Base-by-base conservation (phyloP, 164 flowering plant genomes). In the Vitis amurensis region DNA sequence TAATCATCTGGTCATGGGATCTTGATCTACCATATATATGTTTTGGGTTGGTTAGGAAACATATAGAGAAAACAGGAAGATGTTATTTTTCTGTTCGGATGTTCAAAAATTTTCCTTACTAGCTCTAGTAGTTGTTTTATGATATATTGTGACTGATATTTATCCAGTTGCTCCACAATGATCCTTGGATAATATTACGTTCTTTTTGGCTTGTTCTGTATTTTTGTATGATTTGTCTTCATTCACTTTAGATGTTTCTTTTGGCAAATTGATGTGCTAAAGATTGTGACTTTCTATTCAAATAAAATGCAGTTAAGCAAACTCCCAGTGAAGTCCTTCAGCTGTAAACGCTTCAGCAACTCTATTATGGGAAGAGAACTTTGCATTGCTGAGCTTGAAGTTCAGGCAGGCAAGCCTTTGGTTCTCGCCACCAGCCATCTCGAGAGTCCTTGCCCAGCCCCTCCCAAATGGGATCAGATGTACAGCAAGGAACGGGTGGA, bases 391-490 rank as follows among this genome's bases (percentile, higher is more conserved):
- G 91, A 92, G 64, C 67, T 89, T 61, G 86, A 88, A 68, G 79
- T 77, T 61, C 68, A 52, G n/a, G 64, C 57, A 15, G 78, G 74
- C 55, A 84, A 75, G 67, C 19, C 79, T 17, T 70, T 96, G 68
- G 78, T 86, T 67, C 75, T 92, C 72, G 97, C 98, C 50, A 96
- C 99, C 3, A 89, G 89, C 81, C 99, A 95, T 79, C 97, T 95
- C 50, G 99, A 95, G 83, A 95, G 99, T 69, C 99, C 99, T 8
- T 87, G 91, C 72, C 99, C 97, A 14, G 87, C 67, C 14, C 98
- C 97, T 65, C 99, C 99, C 15, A 92, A 60, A 61, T 94, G 97
- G 98, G 85, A 94, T 79, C 98, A 95, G 63, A 91, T 88, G 97
- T 90, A 48, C 78, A 91, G 97, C 83, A 84, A 84, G 77, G 97